These are phyloP conservation scores for Odontarrhena argentea DNA, from an alignment of 345 rosid species.

Conservation along the genomic window DNA sequence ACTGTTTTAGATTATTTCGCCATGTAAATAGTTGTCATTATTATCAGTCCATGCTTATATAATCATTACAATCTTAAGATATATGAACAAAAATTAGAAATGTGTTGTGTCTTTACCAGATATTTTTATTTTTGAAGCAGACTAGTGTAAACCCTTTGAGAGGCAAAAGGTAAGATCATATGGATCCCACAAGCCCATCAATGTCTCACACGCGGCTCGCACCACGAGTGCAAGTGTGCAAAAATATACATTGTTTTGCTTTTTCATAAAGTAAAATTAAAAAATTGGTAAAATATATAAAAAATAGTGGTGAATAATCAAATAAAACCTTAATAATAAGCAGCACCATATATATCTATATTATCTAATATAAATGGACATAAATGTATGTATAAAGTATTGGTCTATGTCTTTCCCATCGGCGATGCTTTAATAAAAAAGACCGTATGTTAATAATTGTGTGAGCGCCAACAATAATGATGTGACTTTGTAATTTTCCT, in stretches of 20 bases:
- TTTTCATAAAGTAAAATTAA: no score
- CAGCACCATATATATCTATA: no score
- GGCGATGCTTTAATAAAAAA: neutral
- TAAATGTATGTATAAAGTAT: no score
- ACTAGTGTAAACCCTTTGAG: slow-evolving; percentile 8
- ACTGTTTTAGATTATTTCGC: no score
- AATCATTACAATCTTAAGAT: no score
- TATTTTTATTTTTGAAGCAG: neutral
- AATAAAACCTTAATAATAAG: no score
- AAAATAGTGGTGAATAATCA: no score
- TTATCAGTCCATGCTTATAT: no score
- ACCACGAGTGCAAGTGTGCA: slow-evolving; percentile 28
- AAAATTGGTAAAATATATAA: no score
- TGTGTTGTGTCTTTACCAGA: neutral
- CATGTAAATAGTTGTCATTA: no score
- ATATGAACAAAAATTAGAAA: no score
- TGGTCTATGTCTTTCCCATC: neutral
- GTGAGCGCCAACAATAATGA: slow-evolving; percentile 34
- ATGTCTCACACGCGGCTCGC: slow-evolving; percentile 35
- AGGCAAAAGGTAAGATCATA: slow-evolving; percentile 26
- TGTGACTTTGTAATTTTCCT: slow-evolving; percentile 30
- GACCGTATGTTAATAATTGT: slow-evolving; percentile 1
- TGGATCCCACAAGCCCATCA: slow-evolving; percentile 29
- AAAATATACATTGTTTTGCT: neutral
- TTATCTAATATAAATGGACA: neutral